Evolutionary conservation across 768 basidiomycete species (phyloP), one percentile per base, ranked within the genome.

Genomic region (Leucocoprinus birnbaumii): DNA sequence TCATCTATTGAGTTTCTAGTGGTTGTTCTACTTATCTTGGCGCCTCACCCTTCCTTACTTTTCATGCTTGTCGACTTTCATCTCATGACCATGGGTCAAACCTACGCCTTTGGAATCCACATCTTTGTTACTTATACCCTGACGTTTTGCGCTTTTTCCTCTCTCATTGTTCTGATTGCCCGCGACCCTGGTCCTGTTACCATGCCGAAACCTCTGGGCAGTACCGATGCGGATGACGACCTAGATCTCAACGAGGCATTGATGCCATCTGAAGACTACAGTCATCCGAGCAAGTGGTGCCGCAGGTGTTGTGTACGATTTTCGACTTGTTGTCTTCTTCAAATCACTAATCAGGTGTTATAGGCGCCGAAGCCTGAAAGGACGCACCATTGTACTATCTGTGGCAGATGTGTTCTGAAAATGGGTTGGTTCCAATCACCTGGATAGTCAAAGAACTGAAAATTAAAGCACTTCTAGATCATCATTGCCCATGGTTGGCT

Each of bases 401-500:
- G 91, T 65, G 82, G 83, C 35, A 79, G 89, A 35, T 93, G 91
- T 64, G 86, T 92, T 10, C 70, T 93, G 37, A 93, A 91, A 71
- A 86, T 91, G 87, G 91, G 90, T 90, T 11, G 3, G 9, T 13
- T 38, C 38, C 11, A 18, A 24, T 49, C 14, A 25, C 40, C n/a
- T 47, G 43, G 31, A 24, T 14, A 26, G 48, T 4, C 7, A 21
- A n/a, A 34, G 35, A 48, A 11, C 16, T 31, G 41, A 22, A 31
- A 16, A 59, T 66, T 41, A 62, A 44, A 49, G 21, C 48, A 13
- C 16, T 14, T 26, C 43, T 61, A 92, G 90, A 94, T 66, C 91
- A 93, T 62, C 91, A 94, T 63, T 94, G 91, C 64, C 87, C 86
- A 5, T 94, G 91, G 91, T 71, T 93, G 21, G 91, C 85, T 35